Conservation (phyloP, 208 protist genomes). For the Porcisia hertigi region DNA sequence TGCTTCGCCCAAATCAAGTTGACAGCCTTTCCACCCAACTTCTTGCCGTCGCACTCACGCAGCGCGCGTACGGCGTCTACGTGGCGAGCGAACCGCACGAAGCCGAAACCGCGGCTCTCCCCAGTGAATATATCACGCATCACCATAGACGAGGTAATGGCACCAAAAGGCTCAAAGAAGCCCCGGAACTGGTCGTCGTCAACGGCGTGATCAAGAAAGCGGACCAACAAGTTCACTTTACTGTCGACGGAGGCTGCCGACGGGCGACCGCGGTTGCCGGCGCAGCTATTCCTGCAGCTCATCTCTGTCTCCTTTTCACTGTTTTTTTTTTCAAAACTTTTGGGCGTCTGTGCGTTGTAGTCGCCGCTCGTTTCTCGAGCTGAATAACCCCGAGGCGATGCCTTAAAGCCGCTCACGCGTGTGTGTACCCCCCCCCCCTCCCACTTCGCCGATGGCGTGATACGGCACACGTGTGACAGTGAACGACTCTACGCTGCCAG, state of each 20-base stretch:
- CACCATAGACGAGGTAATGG: slow-evolving; percentile 44
- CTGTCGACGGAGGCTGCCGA: slow-evolving; percentile 5
- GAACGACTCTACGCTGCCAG: neutral
- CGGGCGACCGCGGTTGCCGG: neutral
- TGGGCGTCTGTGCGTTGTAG: too few species aligned
- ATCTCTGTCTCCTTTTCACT: neutral
- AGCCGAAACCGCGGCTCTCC: slow-evolving; percentile 38
- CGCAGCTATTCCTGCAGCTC: slow-evolving; percentile 1
- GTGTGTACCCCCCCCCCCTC: too few species aligned
- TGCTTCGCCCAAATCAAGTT: slow-evolving; percentile 36
- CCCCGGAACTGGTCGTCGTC: slow-evolving; percentile 33
- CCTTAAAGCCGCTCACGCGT: too few species aligned
- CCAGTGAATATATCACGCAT: slow-evolving; percentile 57
- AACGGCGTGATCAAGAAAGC: slow-evolving; percentile 34
- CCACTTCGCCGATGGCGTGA: too few species aligned
- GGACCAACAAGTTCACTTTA: slow-evolving; percentile 41
- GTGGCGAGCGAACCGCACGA: slow-evolving; percentile 38
- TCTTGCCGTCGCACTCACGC: slow-evolving; percentile 9
- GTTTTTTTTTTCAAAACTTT: too few species aligned
- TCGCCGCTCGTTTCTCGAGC: too few species aligned
- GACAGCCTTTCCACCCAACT: slow-evolving; percentile 22
- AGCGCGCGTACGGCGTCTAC: slow-evolving; percentile 28
- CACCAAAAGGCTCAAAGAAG: slow-evolving; percentile 41
- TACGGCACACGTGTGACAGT: neutral
- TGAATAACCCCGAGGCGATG: too few species aligned